Percentiles rank a stretch among this genome's conserved stretches.
phyloP scores from a whole-genome alignment of 805 yeast species.

The Kazachstania viticola region DNA sequence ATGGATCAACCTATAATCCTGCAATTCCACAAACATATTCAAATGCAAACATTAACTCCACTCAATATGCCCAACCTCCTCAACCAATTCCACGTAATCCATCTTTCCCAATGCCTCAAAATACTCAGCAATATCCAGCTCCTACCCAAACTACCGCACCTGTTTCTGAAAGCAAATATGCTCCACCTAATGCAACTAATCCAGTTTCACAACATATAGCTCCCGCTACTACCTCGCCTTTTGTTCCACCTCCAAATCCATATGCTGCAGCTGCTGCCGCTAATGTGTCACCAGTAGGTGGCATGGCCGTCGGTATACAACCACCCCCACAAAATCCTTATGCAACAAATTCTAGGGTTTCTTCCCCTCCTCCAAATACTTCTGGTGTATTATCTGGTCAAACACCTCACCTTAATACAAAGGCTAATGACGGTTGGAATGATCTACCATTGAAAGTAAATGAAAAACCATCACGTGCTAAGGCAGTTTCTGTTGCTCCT shows the following conservation, averaged over 20 bases:
- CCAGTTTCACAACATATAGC: conserved; percentile 15
- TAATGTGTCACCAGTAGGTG: conserved; percentile 2
- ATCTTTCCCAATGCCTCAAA: background rate
- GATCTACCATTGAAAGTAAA: conserved; percentile 25
- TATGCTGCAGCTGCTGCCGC: conserved; percentile 17
- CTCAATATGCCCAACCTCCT: background rate
- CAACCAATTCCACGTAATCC: background rate
- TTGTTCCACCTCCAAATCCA: conserved; percentile 19
- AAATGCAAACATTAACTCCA: background rate
- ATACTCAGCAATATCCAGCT: too few species aligned
- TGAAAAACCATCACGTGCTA: conserved; percentile 24
- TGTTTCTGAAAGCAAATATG: background rate
- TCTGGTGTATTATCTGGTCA: conserved; percentile 25
- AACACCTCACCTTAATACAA: conserved; percentile 25
- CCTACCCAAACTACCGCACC: background rate
- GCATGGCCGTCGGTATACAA: too few species aligned
- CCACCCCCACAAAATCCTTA: background rate
- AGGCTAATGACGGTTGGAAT: conserved; percentile 30
- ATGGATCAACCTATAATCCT: background rate
- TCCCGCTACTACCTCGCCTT: conserved; percentile 8
- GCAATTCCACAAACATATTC: background rate
- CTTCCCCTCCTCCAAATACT: conserved; percentile 21
- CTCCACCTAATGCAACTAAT: conserved; percentile 1
- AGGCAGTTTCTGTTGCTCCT: conserved; percentile 30
- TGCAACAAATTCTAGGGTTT: conserved; percentile 8